These are phyloP conservation scores for Lignosus rhinocerotis DNA, from an alignment of 1,284 basidiomycete species.

Conservation along the genomic window DNA sequence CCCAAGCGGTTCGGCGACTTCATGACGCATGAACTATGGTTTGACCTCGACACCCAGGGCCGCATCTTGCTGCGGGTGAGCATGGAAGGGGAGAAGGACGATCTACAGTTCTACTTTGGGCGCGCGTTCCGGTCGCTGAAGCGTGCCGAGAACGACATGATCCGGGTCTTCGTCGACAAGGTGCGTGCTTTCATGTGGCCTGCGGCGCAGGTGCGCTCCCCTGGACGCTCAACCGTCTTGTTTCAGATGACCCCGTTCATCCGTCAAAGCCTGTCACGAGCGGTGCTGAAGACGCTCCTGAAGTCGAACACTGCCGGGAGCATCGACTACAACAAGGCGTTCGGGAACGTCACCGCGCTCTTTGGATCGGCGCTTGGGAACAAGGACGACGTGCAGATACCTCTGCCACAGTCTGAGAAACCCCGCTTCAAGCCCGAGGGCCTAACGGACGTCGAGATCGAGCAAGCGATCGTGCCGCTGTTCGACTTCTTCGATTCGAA, in stretches of 20 bases:
- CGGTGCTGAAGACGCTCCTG: slow-evolving; percentile 74
- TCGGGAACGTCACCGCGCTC: slow-evolving; percentile 78
- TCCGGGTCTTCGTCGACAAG: slow-evolving; percentile 96
- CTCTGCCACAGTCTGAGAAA: slow-evolving; percentile 71
- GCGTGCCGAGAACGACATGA: slow-evolving; percentile 94
- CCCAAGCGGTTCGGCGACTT: slow-evolving; percentile 88
- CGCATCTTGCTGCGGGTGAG: slow-evolving; percentile 87
- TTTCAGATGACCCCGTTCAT: slow-evolving; percentile 92
- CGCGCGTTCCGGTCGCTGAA: slow-evolving; percentile 94
- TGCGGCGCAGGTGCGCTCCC: too few relatives aligned
- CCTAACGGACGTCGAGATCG: slow-evolving; percentile 91
- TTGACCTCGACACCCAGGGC: slow-evolving; percentile 88
- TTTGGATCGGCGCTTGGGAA: slow-evolving; percentile 74
- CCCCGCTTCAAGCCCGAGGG: slow-evolving; percentile 71
- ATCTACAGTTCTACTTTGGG: slow-evolving; percentile 97
- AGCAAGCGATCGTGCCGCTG: slow-evolving; percentile 88
- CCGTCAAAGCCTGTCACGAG: slow-evolving; percentile 84
- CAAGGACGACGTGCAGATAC: slow-evolving; percentile 72
- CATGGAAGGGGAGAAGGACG: slow-evolving; percentile 99
- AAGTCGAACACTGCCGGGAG: slow-evolving; percentile 59
- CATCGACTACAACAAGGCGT: slow-evolving; percentile 82
- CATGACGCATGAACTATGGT: slow-evolving; percentile 89
- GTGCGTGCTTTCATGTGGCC: slow-evolving; percentile 40
- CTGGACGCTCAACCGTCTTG: not conserved
- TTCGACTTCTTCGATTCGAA: slow-evolving; percentile 98